A percentile compares a stretch with the other conserved stretches of the same genome.
Evolutionary conservation across 257 asterid genomes (phyloP).

Genomic region (Solanum pinnatisectum): DNA sequence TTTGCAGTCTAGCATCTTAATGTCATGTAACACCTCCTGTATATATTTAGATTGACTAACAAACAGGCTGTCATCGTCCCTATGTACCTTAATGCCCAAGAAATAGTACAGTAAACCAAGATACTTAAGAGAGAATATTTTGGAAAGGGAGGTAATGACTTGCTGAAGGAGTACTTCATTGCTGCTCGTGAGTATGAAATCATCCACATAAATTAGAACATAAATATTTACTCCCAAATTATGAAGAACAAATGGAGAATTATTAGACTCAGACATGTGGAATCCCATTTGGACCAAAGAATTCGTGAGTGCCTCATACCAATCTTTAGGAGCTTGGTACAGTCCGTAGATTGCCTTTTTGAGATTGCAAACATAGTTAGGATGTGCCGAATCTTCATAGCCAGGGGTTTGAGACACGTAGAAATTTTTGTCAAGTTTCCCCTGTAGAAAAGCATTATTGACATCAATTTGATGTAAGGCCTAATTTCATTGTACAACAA

Average conservation of each 20-base stretch:
- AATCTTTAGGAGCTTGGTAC: not conserved
- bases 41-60: not conserved
- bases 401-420: not conserved
- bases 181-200: not conserved
- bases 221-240: not conserved
- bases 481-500: not conserved
- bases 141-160: not conserved
- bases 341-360: not conserved
- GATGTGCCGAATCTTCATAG: not conserved
- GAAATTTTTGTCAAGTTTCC: not conserved
- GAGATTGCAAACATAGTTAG: not conserved
- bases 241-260: not conserved
- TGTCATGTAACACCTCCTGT: too few relatives aligned
- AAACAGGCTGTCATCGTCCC: not conserved
- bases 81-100: not conserved
- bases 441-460: too few relatives aligned
- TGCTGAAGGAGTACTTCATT: not conserved
- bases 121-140: not conserved
- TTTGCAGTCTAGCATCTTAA: too few relatives aligned
- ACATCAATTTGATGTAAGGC: too few relatives aligned
- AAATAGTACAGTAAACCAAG: not conserved
- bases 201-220: not conserved
- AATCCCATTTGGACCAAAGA: not conserved
- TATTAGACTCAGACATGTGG: not conserved
- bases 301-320: not conserved